Evolutionary conservation across 768 basidiomycete species (phyloP), one percentile per base, ranked within the genome.

Genomic region (Gloeopeniophorella convolvens): DNA sequence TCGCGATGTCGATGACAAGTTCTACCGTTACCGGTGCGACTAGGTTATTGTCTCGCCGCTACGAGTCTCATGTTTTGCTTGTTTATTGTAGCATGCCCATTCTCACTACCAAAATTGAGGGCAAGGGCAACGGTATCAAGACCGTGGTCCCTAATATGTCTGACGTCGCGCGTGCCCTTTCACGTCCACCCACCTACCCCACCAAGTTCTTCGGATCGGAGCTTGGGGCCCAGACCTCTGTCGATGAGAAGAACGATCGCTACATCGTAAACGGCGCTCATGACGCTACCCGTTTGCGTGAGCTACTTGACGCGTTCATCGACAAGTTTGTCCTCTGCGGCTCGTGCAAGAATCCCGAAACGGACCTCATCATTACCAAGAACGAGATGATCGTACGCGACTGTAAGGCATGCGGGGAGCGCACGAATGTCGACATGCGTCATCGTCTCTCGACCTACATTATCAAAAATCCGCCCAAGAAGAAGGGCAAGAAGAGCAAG

Each of bases 161-260:
- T 53, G 96, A 98, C 68, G 86, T 99, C 58, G 91, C 95, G 41
- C 85, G 91, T 57, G 93, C 96, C 37, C 80, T 99, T 58, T 89
- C 85, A 63, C 86, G 96, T 51, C 95, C 95, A 52, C 88, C 96
- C 23, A 80, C 93, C 35, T 96, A 98, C 67, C 87, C 95, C 55
- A 97, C 95, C 69, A 99, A 99, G 70, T 99, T 94, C 77, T 98
- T 99, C 62, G 96, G 96, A 27, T 93, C 89, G 67, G 96, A 99
- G 68, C 85, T 98, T 50, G 96, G 96, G 56, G 96, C 96, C 28
- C 95, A 98, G 70, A 95, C 93, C 28, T 86, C 93, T 18, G 85
- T 90, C 65, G 92, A 97, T 68, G 91, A 95, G 68, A 93, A 91
- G 70, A 90, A 90, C 62, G 96, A 99, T 59, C 80, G 95, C 40